Evolutionary conservation across 768 basidiomycete genomes (phyloP), one percentile per base, ranked within the genome.

Genomic region (Agaricus sinodeliciosus): DNA sequence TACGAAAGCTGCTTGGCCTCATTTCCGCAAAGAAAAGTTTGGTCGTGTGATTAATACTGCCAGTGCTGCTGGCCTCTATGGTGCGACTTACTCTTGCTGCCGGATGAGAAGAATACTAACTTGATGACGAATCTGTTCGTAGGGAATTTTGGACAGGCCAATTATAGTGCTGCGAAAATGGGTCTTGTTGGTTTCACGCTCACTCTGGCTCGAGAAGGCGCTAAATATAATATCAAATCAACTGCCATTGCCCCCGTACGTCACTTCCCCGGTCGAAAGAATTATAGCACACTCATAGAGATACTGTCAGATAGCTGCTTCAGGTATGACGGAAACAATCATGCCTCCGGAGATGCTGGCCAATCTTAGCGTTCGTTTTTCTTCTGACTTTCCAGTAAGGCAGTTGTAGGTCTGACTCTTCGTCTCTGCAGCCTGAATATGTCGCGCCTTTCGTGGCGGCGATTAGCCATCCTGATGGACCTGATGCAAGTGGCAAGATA

Each of bases 151-250:
- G 96, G 96, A 9, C 94, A 97, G 69, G 85, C 93, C 11, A 99
- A 98, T 68, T 99, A 98, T 68, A 94, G 93, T 43, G 92, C 95
- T 2, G 95, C 94, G 1, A 98, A 99, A 78, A 94, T 96, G 91
- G 93, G 86, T 58, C 80, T 99, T 34, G 77, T 97, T 47, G 86
- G 76, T 0, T 96, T 97, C 70, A 91, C 94, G 15, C 93, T 92
- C 66, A 93, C 95, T 4, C 79, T 99, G 34, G 93, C 94, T 3
- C 74, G 81, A 19, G 96, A 99, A 68, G 96, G 96, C 34, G 87
- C 75, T 35, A 96, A 95, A 67, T 94, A 95, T 66, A 81, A 81
- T 59, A 97, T 97, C 66, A 83, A 82, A 62, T 80, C 87, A 1
- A 84, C 83, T 48, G 89, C 77, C n/a, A 87, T 99, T 58, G 93